Conservation (phyloP, 208 protist genomes). For the Acanthamoeba castellanii region DNA sequence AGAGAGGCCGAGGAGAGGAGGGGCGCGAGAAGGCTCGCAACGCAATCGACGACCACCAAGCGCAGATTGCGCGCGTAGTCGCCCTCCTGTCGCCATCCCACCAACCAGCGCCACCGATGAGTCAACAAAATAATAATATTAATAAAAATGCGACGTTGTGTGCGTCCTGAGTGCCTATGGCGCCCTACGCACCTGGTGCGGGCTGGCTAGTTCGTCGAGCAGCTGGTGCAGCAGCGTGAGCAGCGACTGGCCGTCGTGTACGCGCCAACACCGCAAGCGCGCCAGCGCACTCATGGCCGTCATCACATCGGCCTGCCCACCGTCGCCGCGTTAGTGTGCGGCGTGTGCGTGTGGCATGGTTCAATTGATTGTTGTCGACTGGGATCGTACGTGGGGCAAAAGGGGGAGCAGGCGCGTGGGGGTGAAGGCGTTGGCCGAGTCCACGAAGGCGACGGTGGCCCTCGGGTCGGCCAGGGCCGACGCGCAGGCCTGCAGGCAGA, state of each 20-base stretch:
- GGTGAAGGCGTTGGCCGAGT: slow-evolving; percentile 27
- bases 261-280: slow-evolving; percentile 18
- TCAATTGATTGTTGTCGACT: not conserved
- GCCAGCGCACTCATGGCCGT: not conserved
- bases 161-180: too few relatives aligned
- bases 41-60: not conserved
- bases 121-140: not conserved
- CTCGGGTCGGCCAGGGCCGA: not conserved
- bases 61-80: not conserved
- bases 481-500: slow-evolving; percentile 11
- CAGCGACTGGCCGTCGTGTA: not conserved
- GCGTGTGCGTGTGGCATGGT: not conserved
- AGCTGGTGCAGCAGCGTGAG: not conserved
- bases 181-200: too few relatives aligned
- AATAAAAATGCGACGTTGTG: too few relatives aligned
- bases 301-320: not conserved
- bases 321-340: not conserved
- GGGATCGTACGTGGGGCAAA: not conserved
- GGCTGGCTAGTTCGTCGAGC: not conserved
- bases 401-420: slow-evolving; percentile 21
- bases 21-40: not conserved
- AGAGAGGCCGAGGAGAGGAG: not conserved
- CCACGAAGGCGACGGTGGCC: not conserved
- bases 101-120: not conserved
- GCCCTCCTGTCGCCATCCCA: not conserved